Evolutionary conservation across 441 rosid species (phyloP), one percentile per base, ranked within the genome.

Genomic region (Pelargonium cotyledonis): DNA sequence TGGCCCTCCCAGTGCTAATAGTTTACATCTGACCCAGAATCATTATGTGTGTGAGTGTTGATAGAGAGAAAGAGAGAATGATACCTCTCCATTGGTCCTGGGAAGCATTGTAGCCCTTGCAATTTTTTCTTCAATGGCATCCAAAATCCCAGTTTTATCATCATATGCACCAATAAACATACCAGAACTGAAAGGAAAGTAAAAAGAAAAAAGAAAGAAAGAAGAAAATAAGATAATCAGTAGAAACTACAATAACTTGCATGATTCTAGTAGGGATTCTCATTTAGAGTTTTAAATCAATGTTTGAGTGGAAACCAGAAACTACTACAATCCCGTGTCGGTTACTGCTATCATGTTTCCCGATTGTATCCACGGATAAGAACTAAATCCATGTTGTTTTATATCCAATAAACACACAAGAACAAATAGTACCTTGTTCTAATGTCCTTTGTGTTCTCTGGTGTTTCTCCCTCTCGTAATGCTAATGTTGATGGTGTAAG

Each of bases 381-480:
- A 51, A 61, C 31, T 19, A 38, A 63, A 58, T 41, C 31, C 15
- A 40, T 31, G 49, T 18, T 35, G n/a, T 47, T 60, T 49, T 3
- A 47, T 40, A 35, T 26, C 12, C 11, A 18, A 71, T 63, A 12
- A 44, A 44, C 2, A 63, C 35, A 47, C 68, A 43, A 43, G 31
- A 51, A 70, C 1, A 18, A n/a, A 3, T 29, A n/a, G 58, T 67
- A 90, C 91, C 94, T 90, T 70, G 96, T 90, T 83, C 94, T 82
- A 73, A 83, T 74, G 64, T 78, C 85, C 65, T 80, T 68, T 8
- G 82, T 79, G 72, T 21, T 78, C 23, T 80, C 76, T 41, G 1
- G 76, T 6, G 86, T 80, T 73, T 90, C 89, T 63, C 89, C 89
- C 74, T 70, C 78, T 16, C 89, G 78, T 68, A 82, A 72, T 66